Evolutionary conservation across 495 filamentous ascomycete genomes (phyloP).

Genomic region (Melanomma pulvis-pyrius): DNA sequence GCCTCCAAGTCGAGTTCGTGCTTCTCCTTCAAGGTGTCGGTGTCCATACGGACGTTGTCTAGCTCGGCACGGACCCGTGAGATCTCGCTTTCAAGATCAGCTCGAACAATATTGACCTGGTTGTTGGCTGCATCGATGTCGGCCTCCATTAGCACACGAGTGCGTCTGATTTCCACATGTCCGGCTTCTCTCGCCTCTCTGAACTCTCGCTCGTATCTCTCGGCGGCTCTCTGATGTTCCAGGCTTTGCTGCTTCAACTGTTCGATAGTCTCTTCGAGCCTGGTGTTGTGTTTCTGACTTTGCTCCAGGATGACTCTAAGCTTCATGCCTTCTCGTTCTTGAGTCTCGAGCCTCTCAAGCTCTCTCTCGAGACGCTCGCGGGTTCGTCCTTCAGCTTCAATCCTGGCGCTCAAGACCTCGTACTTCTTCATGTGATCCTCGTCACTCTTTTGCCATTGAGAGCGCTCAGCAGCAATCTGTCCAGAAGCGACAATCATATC

Average conservation of each 20-base stretch:
- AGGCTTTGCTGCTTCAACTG: slow-evolving; percentile 69
- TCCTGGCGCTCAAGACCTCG: slow-evolving; percentile 75
- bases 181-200: slow-evolving; percentile 77
- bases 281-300: slow-evolving; percentile 56
- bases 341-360: slow-evolving; percentile 71
- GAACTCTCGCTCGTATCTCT: slow-evolving; percentile 79
- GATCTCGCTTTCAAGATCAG: slow-evolving; percentile 74
- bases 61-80: slow-evolving; percentile 67
- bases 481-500: slow-evolving; percentile 78
- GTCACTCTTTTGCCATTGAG: slow-evolving; percentile 71
- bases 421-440: slow-evolving; percentile 72
- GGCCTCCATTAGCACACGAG: slow-evolving; percentile 72
- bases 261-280: slow-evolving; percentile 66
- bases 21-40: slow-evolving; percentile 70
- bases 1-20: slow-evolving; percentile 81
- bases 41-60: slow-evolving; percentile 71
- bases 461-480: slow-evolving; percentile 78
- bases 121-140: slow-evolving; percentile 81
- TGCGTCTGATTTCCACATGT: slow-evolving; percentile 75
- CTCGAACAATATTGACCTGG: slow-evolving; percentile 77
- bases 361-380: slow-evolving; percentile 80
- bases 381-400: slow-evolving; percentile 75
- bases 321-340: slow-evolving; percentile 69
- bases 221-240: slow-evolving; percentile 60
- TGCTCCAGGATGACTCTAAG: slow-evolving; percentile 58